Evolutionary conservation across 2,329 filamentous ascomycete species (phyloP), one percentile per base, ranked within the genome.

Genomic region (Colletotrichum ledebouriae): DNA sequence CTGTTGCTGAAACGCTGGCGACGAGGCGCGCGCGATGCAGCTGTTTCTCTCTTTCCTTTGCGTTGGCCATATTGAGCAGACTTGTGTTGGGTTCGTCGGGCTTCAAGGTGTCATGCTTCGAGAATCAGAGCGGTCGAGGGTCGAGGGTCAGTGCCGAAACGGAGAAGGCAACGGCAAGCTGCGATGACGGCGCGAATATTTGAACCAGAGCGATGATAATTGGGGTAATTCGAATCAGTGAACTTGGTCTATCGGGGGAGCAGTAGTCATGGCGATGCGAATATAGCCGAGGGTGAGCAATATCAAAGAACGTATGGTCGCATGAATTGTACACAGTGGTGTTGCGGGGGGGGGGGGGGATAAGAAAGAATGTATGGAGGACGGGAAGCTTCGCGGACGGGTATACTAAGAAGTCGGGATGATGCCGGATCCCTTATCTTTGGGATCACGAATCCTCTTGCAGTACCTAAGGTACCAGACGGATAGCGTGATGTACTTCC

Each of bases 1-100:
- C 78, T 15, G 94, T 97, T 33, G 94, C 94, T 57, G 94, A 94
- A 66, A 94, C 83, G 74, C 94, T 95, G 72, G 95, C 94, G 64
- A 96, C 81, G 61, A 97, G 84, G 73, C 94, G 92, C 71, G 89
- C 90, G 75, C 85, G 87, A 71, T 86, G 83, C 72, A 88, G 81
- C 56, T 84, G 79, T 39, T 79, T 80, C 72, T 87, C 83, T 59
- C 82, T 75, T 72, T 87, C 83, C 59, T 82, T 75, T 55, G 33
- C 44, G 50, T 68, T 63, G 29, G 57, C 29, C 68, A 71, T 70
- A 34, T 11, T 66, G 15, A 34, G 25, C 37, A 44, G 46, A 41
- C 17, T 53, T 15, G 34, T 44, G 29, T 7, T 41, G 15, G 17
- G 39, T 11, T 17, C 7, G 33, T 7, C 25, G 25, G 39, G 7